These are phyloP conservation scores for Nakaseomyces nivariensis DNA, from an alignment of 1,139 yeast genomes.

Conservation along the genomic window DNA sequence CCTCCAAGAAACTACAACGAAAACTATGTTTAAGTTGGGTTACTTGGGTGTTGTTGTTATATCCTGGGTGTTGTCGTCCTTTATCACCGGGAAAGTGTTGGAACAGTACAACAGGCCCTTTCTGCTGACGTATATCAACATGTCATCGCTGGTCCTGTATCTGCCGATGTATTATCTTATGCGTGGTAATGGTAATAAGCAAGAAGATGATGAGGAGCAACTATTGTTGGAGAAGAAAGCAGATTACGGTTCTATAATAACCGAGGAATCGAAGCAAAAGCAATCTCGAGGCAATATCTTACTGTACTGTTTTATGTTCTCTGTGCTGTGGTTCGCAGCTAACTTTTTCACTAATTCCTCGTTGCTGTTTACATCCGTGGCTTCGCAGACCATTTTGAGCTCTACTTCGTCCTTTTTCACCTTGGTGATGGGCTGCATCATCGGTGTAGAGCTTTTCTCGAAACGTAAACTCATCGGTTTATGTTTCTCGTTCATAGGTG, in stretches of 20 bases:
- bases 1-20: too few species aligned
- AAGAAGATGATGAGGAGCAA: constrained; percentile 8
- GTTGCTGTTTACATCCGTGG: constrained; percentile 75
- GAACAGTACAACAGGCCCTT: constrained; percentile 79
- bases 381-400: constrained; percentile 80
- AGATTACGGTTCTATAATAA: constrained; percentile 5
- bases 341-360: constrained; percentile 81
- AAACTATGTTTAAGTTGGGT: not conserved
- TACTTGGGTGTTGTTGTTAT: constrained; percentile 54
- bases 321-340: constrained; percentile 78
- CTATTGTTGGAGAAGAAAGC: constrained; percentile 14
- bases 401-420: constrained; percentile 90
- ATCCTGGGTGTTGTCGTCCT: constrained; percentile 79
- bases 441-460: constrained; percentile 59
- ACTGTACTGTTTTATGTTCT: constrained; percentile 54
- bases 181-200: constrained; percentile 45
- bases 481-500: constrained; percentile 62
- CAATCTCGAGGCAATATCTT: constrained; percentile 17
- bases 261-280: too few species aligned
- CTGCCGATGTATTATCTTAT: constrained; percentile 30
- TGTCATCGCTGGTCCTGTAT: constrained; percentile 69
- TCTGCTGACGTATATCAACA: constrained; percentile 78
- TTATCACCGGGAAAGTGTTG: constrained; percentile 59
- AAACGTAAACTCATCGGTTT: constrained; percentile 55
- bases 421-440: constrained; percentile 59